These are phyloP conservation scores for Saccharomycopsis fermentans DNA, from an alignment of 805 yeast species.

Conservation along the genomic window DNA sequence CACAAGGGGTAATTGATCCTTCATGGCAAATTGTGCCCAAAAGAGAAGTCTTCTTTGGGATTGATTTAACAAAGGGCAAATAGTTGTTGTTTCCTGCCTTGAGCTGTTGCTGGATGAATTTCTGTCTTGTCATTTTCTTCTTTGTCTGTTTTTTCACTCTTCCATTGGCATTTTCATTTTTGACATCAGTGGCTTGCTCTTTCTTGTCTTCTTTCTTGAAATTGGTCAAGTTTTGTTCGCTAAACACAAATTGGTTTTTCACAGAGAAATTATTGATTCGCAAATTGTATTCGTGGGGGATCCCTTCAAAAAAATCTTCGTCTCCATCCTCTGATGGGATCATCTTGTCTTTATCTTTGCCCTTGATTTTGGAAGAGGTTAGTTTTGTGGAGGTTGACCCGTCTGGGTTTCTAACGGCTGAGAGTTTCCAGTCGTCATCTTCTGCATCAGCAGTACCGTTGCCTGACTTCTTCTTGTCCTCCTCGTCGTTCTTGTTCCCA, in stretches of 20 bases:
- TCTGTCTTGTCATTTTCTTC: slow-evolving; percentile 4
- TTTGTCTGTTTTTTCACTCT: slow-evolving; percentile 22
- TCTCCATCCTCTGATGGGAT: not conserved
- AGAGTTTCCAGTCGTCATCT: not conserved
- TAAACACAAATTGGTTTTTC: slow-evolving; percentile 76
- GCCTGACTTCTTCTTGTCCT: not conserved
- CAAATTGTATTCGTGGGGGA: slow-evolving; percentile 82
- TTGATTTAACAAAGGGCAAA: slow-evolving; percentile 78
- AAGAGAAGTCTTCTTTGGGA: slow-evolving; percentile 78
- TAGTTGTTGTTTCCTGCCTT: slow-evolving; percentile 31
- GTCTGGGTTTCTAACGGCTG: not conserved
- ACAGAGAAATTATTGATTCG: slow-evolving; percentile 70
- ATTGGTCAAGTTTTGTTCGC: slow-evolving; percentile 62
- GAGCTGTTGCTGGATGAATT: slow-evolving; percentile 9
- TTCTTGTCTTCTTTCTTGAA: slow-evolving; percentile 28
- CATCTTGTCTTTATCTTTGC: not conserved
- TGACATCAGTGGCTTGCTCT: slow-evolving; percentile 27
- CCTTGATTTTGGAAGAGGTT: not conserved
- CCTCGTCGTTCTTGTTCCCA: not conserved
- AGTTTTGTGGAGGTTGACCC: not conserved
- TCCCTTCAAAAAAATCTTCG: slow-evolving; percentile 33
- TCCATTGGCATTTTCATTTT: slow-evolving; percentile 29
- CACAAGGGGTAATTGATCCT: slow-evolving; percentile 77
- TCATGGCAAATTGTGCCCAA: slow-evolving; percentile 88
- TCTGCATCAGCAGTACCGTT: not conserved